These are phyloP conservation scores for Didymella arachidicola DNA, from an alignment of 2,329 filamentous ascomycete genomes.

Conservation along the genomic window DNA sequence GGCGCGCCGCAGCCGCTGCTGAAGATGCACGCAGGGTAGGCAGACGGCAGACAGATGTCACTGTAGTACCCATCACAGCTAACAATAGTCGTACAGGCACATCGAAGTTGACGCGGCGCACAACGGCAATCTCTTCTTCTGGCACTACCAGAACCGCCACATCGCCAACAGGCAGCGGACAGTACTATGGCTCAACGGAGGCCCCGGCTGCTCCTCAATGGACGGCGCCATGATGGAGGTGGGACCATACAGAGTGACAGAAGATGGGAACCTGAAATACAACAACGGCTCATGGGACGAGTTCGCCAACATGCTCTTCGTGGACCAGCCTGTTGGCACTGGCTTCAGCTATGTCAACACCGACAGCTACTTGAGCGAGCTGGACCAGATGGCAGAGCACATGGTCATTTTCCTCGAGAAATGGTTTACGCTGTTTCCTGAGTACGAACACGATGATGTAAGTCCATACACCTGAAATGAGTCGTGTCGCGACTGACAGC, in stretches of 20 bases:
- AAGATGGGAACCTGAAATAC: slow-evolving; percentile 73
- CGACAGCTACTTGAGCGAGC: slow-evolving; percentile 82
- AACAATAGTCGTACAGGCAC: slow-evolving; percentile 66
- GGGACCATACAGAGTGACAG: slow-evolving; percentile 86
- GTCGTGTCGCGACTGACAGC: slow-evolving; percentile 26
- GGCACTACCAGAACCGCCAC: slow-evolving; percentile 95
- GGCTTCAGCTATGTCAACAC: slow-evolving; percentile 96
- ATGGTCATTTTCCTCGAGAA: slow-evolving; percentile 90
- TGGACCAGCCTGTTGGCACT: slow-evolving; percentile 96
- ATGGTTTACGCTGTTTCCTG: slow-evolving; percentile 88
- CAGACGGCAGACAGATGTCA: slow-evolving; percentile 37
- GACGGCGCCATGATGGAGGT: slow-evolving; percentile 97
- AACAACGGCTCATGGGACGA: slow-evolving; percentile 99
- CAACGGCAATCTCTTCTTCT: slow-evolving; percentile 97
- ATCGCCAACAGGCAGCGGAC: slow-evolving; percentile 91
- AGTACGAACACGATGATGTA: slow-evolving; percentile 92
- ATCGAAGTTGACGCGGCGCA: slow-evolving; percentile 85
- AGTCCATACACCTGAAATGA: slow-evolving; percentile 50
- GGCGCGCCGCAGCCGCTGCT: slow-evolving; percentile 81
- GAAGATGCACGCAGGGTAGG: slow-evolving; percentile 98
- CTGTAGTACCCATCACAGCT: slow-evolving; percentile 2
- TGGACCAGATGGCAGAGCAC: slow-evolving; percentile 87
- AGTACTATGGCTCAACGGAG: slow-evolving; percentile 96
- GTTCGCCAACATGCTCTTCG: slow-evolving; percentile 95
- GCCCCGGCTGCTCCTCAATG: slow-evolving; percentile 95